Evolutionary conservation across 495 filamentous ascomycete species (phyloP), one percentile per base, ranked within the genome.

Genomic region (Hypoxylon lenormandii): DNA sequence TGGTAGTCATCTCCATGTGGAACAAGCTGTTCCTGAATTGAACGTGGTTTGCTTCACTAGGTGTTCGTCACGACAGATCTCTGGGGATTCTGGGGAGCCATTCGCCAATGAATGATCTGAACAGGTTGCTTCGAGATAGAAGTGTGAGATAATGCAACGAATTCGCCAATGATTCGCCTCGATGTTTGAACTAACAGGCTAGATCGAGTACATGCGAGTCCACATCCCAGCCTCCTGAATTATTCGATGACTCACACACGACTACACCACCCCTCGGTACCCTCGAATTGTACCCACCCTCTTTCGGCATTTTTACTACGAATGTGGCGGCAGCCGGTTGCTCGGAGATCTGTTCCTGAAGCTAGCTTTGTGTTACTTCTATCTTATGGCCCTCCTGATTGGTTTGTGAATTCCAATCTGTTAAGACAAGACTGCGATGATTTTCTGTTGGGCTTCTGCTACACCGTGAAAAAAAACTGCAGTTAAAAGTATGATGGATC

Each of bases 191-290:
- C 30, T 33, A 33, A 33, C 10, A 33, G 30, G 2, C 30, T 36
- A 16, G 16, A 38, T 33, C 60, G 47, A 64, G 33, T 55, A 49
- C 19, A 51, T 21, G 13, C 58, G 16, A 61, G 45, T 61, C 55
- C 51, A 55, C 18, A 37, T 62, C 60, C 72, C 65, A 70, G 36
- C 67, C 74, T 65, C 74, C 59, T 66, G 13, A 72, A 65, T 74
- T 72, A 28, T 69, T 45, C 49, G 19, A 64, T 76, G 74, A 76
- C 74, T 76, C 74, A 76, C 61, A 60, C 21, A 16, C n/a, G n/a
- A 45, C 53, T 70, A 23, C 48, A 64, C 59, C 64, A 55, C 57
- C 51, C 62, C 60, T 66, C 45, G 50, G 22, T 38, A 15, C 21
- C 19, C 18, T 47, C 18, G 30, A 55, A 51, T 36, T 43, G 50